Conservation (phyloP, 257 asterid species). For the Solanum etuberosum region DNA sequence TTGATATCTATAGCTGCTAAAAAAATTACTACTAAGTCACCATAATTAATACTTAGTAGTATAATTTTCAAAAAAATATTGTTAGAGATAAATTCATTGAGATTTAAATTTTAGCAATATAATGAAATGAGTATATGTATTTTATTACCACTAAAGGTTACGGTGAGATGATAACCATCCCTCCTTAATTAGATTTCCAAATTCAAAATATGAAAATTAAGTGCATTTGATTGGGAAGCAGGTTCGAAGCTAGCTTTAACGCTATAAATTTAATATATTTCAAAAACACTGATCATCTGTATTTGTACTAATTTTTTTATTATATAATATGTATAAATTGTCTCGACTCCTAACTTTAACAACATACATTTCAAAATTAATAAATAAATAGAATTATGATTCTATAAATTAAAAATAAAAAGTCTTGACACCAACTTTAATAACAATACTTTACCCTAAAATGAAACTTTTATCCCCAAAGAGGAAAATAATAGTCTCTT, state of each 20-base stretch:
- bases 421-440: neutral
- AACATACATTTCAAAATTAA: neutral
- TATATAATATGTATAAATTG: neutral
- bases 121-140: neutral
- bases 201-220: neutral
- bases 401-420: neutral
- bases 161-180: neutral
- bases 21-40: neutral
- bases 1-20: neutral
- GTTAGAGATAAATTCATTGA: neutral
- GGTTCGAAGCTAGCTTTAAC: accelerated
- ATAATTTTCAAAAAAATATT: neutral
- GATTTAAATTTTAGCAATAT: neutral
- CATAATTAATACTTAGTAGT: neutral
- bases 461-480: neutral
- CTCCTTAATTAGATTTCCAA: neutral
- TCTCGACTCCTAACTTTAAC: neutral
- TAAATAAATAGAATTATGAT: neutral
- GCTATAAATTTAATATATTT: neutral
- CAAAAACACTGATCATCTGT: neutral
- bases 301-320: neutral
- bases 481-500: neutral
- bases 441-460: neutral
- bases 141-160: neutral
- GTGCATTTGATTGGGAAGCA: neutral